Percentiles rank a stretch among this genome's conserved stretches.
Evolutionary conservation across 257 asterid species (phyloP).

Genomic region (Solanum megistacrolobum): DNA sequence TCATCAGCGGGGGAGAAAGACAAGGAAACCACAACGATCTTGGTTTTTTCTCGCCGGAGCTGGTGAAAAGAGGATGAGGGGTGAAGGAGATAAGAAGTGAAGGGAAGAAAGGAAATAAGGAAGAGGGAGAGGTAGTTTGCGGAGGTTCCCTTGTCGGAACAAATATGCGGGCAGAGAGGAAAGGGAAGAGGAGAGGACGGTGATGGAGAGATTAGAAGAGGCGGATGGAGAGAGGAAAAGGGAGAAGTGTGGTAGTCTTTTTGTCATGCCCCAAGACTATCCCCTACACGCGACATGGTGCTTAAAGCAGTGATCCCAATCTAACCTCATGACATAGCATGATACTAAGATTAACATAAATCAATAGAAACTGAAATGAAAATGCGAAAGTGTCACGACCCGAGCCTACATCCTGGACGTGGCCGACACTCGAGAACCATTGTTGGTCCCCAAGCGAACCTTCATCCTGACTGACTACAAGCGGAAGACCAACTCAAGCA

Average conservation of each 20-base stretch:
- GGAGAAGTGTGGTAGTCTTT: no score
- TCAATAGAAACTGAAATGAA: background rate
- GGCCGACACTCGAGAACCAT: no score
- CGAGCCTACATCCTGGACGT: accelerated
- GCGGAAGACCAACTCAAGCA: no score
- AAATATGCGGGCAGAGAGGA: background rate
- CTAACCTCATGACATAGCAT: background rate
- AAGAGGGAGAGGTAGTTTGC: background rate
- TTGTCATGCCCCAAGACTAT: no score
- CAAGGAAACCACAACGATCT: no score
- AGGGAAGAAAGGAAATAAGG: background rate
- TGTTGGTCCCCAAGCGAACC: no score
- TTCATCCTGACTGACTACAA: no score
- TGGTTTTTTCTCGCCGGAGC: background rate
- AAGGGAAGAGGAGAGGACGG: background rate
- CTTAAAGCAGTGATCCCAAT: background rate
- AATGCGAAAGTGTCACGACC: background rate
- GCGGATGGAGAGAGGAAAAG: background rate
- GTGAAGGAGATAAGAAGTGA: background rate
- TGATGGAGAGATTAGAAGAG: background rate
- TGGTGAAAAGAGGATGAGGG: background rate
- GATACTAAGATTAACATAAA: background rate
- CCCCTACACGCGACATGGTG: background rate
- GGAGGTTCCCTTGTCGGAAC: background rate
- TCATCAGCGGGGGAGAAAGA: background rate